Base-by-base conservation (phyloP, 169 alveolate species). In the Plasmodium falciparum region DNA sequence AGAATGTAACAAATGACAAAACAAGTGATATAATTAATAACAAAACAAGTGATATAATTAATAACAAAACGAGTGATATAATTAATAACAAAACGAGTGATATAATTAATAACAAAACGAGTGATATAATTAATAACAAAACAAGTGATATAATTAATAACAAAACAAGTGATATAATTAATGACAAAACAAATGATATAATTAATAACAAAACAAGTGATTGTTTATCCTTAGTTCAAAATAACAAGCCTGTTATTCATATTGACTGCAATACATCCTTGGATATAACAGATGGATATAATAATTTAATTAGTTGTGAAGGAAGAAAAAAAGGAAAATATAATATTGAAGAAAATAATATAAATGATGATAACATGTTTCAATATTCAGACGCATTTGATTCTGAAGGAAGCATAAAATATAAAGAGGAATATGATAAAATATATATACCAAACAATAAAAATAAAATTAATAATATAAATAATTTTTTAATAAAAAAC, bases 401-500 rank as follows among this genome's bases (percentile, higher is more conserved):
- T 65, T 78, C 78, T 22, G 24, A 12, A 5, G 78, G 56, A 50
- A 26, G 67, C 49, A 47, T 61, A 50, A 15, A 43, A 13, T 26
- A 15, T 43, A 65, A 26, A 49, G 29, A 24, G 26, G 71, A 49
- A 8, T 5, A 62, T 20, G 0, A n/a, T 20, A 62, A 17, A 0
- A 62, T 24, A 73, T 7, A 5, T n/a, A 13, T n/a, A 73, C 39
- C 47, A 2, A 73, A 62, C 17, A 47, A 9, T 49, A 78, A 43
- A 74, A 74, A 20, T 26, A 74, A 47, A 66, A 78, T 66, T 11
- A 78, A 58, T 24, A 80, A 69, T 56, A 43, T 80, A 58, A 80
- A n/a, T 52, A 62, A n/a, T 33, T 80, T 80, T 63, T 69, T 80
- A 50, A 80, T 52, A 50, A 80, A 58, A 15, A 80, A 80, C 15